A percentile compares a stretch with the other conserved stretches of the same genome.
phyloP scores from a whole-genome alignment of 169 alveolate species.

The Plasmodium billcollinsi region DNA sequence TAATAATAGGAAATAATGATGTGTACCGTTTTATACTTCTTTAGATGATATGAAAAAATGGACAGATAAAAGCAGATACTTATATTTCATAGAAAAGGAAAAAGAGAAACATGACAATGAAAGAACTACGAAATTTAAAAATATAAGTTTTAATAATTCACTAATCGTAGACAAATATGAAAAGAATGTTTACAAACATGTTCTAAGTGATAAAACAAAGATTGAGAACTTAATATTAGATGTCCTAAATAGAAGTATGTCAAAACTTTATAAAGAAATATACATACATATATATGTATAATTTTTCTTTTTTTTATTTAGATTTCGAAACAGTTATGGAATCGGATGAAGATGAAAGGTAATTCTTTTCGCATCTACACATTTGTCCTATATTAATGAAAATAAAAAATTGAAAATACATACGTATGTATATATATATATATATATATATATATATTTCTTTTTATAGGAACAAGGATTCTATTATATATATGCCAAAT shows the following conservation, averaged over 20 bases:
- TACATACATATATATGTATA: background rate
- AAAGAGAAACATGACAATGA: constrained; percentile 27
- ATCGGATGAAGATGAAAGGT: constrained; percentile 22
- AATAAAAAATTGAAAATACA: background rate
- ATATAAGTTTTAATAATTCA: constrained; percentile 33
- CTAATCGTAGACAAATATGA: constrained; percentile 40
- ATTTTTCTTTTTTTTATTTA: background rate
- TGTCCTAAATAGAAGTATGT: constrained; percentile 49
- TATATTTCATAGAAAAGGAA: constrained; percentile 56
- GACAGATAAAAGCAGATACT: constrained; percentile 42
- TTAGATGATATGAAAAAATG: constrained; percentile 55
- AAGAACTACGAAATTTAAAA: constrained; percentile 36
- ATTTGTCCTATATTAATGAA: background rate
- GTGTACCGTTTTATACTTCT: background rate
- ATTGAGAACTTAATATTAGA: constrained; percentile 62
- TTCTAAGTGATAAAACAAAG: constrained; percentile 43
- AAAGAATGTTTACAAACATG: constrained; percentile 29
- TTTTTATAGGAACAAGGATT: background rate
- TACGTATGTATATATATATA: background rate
- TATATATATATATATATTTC: background rate
- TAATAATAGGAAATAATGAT: background rate
- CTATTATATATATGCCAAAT: background rate
- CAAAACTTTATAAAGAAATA: background rate
- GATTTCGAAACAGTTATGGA: constrained; percentile 22
- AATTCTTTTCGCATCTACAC: background rate